These are phyloP conservation scores for Naumovozyma castellii DNA, from an alignment of 805 yeast genomes.

Conservation along the genomic window DNA sequence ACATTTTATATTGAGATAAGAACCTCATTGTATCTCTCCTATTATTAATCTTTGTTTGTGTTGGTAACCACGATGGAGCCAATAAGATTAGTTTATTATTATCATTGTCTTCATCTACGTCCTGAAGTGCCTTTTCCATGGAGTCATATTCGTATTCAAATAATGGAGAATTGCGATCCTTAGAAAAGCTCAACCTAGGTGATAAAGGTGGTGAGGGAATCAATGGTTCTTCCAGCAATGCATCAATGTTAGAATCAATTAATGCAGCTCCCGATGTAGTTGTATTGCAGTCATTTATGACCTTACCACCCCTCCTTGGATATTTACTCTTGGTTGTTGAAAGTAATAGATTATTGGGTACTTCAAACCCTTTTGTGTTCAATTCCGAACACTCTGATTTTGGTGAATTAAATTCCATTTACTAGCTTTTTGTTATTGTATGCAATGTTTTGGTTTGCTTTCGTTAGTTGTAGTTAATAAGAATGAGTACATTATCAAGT, in stretches of 20 bases:
- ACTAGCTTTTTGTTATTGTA: neutral
- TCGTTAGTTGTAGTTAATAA: too few relatives aligned
- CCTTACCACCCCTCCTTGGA: neutral
- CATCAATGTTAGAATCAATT: constrained; percentile 9
- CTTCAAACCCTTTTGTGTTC: too few relatives aligned
- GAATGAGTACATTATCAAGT: too few relatives aligned
- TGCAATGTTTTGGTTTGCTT: too few relatives aligned
- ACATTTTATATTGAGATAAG: constrained; percentile 18
- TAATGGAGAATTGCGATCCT: neutral
- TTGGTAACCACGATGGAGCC: constrained; percentile 15
- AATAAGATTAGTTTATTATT: constrained; percentile 1
- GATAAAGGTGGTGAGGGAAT: constrained; percentile 30
- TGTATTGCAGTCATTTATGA: neutral
- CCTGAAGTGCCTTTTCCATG: constrained; percentile 1
- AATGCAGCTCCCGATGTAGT: too few relatives aligned
- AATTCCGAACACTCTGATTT: neutral
- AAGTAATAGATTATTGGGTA: too few relatives aligned
- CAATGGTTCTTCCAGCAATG: constrained; percentile 16
- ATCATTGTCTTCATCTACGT: neutral
- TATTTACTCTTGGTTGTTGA: too few relatives aligned
- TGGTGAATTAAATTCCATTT: neutral
- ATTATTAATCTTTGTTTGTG: constrained; percentile 12
- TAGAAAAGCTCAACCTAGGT: constrained; percentile 12
- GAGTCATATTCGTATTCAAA: neutral
- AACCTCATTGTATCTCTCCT: constrained; percentile 12